Percentiles rank a stretch among this genome's conserved stretches.
Evolutionary conservation across 2,329 filamentous ascomycete genomes (phyloP).

Genomic region (Venturia nashicola): DNA sequence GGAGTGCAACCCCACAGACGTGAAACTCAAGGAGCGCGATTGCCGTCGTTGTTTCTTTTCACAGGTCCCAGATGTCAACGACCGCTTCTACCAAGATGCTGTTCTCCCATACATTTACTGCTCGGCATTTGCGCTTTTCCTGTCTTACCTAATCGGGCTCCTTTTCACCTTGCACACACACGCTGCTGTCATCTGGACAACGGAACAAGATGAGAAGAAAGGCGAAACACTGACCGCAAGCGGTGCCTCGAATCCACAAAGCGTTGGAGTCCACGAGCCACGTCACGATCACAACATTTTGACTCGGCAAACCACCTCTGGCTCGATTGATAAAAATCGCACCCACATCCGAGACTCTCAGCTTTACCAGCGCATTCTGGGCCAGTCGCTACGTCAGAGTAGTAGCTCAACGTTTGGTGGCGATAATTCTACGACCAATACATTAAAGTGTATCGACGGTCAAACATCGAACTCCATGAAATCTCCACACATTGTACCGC

Average conservation of each 20-base stretch:
- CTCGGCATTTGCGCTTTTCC: conserved; percentile 70
- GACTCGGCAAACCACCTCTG: conserved; percentile 12
- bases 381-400: conserved; percentile 76
- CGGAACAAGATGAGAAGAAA: conserved; percentile 47
- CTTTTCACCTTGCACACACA: conserved; percentile 95
- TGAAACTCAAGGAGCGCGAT: conserved; percentile 44
- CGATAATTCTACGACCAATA: conserved; percentile 15
- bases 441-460: conserved; percentile 12
- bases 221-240: conserved; percentile 24
- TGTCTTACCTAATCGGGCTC: conserved; percentile 86
- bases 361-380: conserved; percentile 85
- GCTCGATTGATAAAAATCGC: conserved; percentile 17
- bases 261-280: not conserved
- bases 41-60: conserved; percentile 92
- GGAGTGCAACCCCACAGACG: conserved; percentile 39
- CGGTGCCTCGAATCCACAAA: conserved; percentile 17
- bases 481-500: conserved; percentile 59
- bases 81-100: conserved; percentile 80
- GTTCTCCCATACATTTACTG: conserved; percentile 91
- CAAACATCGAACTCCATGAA: conserved; percentile 18
- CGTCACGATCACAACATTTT: conserved; percentile 5
- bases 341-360: conserved; percentile 72
- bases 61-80: conserved; percentile 69
- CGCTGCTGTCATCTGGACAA: conserved; percentile 93
- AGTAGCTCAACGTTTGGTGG: conserved; percentile 50